Evolutionary conservation across 345 rosid species (phyloP), one percentile per base, ranked within the genome.

Genomic region (Carallia brachiata): DNA sequence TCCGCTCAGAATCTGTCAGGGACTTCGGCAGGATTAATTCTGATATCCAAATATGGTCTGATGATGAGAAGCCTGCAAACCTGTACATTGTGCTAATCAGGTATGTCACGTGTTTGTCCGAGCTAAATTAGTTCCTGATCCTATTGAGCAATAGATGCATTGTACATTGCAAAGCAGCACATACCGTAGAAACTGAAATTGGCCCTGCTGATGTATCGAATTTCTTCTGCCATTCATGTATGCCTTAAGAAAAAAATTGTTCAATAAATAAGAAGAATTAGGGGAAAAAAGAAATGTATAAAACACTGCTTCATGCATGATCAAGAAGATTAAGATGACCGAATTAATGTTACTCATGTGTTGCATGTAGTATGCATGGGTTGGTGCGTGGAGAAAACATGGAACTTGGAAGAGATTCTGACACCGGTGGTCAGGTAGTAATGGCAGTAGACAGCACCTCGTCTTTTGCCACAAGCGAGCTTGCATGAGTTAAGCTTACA

Each of bases 361-460:
- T 19, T 66, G 36, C 15, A 52, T 75, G 84, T 53, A 89, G 90
- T 31, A 60, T 89, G 63, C 93, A 86, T 50, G 90, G 93, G 50
- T 53, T 89, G 78, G 83, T 89, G 63, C 93, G 93, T 0, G 93
- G 90, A 65, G 93, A 89, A 58, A 89, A 89, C 75, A 89, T 89
- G 93, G 93, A 89, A 75, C 89, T 89, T 16, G 93, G 93, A 69
- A 80, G 89, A 74, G 93, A 89, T 78, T 89, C 93, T 67, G 93
- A 86, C 77, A 89, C 90, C 5, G 90, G 93, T 59, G 93, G 93
- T 61, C 92, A 88, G 88, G 92, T 85, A 72, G 39, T 52, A 13
- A 15, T 8, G 39, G 8, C 61, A 27, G 44, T 2, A 36, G 17
- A 54, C 18, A 28, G 28, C 60, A 34, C 23, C 31, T 62, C 36